Percentiles rank a stretch among this genome's conserved stretches.
phyloP scores from a whole-genome alignment of 2,329 filamentous ascomycete species.

The Decorospora gaudefroyi region DNA sequence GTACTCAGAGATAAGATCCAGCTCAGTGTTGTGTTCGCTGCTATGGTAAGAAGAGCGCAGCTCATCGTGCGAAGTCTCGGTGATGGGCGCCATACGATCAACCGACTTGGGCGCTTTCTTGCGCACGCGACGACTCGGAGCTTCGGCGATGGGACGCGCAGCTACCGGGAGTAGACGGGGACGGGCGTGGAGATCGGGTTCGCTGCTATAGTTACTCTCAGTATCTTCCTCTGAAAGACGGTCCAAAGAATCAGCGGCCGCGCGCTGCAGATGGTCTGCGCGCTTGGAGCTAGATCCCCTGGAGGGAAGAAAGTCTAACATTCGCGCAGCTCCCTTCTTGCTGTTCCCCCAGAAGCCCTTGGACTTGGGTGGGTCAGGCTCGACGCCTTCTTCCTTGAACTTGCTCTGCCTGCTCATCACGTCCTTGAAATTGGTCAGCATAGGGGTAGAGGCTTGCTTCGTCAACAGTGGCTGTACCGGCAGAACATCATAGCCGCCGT shows the following conservation, averaged over 20 bases:
- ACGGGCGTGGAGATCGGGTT: conserved; percentile 7
- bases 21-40: conserved; percentile 18
- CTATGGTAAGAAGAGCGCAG: conserved; percentile 13
- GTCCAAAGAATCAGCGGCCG: not conserved
- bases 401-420: conserved; percentile 9
- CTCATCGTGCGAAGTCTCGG: conserved; percentile 28
- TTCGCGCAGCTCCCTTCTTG: conserved; percentile 20
- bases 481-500: conserved; percentile 5
- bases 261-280: conserved; percentile 1
- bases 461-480: conserved; percentile 10
- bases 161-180: conserved; percentile 2
- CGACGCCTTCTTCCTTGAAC: conserved; percentile 18
- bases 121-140: conserved; percentile 10
- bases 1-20: conserved; percentile 28
- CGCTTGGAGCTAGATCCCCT: conserved; percentile 9
- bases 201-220: conserved; percentile 16
- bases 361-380: conserved; percentile 11
- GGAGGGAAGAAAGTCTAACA: conserved; percentile 19
- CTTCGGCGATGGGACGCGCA: conserved; percentile 5
- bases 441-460: conserved; percentile 6
- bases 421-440: conserved; percentile 5
- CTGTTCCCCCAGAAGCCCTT: conserved; percentile 11
- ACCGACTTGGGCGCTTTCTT: conserved; percentile 23
- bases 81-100: conserved; percentile 33
- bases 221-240: conserved; percentile 6